Evolutionary conservation across 257 asterid species (phyloP).

Genomic region (Solanum medicagineum): DNA sequence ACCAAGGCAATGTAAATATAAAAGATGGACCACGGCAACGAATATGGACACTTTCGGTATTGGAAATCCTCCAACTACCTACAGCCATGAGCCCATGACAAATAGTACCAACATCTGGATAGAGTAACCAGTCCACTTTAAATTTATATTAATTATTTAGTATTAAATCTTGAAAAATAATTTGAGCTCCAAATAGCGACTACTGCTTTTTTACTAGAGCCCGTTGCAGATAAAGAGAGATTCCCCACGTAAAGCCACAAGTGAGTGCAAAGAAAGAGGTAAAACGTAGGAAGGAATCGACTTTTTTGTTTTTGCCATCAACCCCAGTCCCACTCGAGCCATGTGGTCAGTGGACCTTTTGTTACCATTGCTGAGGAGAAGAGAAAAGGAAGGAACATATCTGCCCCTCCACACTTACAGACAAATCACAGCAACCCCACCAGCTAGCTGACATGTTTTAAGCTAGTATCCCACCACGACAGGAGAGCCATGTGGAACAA

Average conservation of each 20-base stretch:
- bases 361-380: neutral
- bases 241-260: neutral
- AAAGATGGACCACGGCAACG: conserved; percentile 5
- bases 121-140: too few species aligned
- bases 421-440: neutral
- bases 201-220: neutral
- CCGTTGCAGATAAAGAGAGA: neutral
- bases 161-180: too few species aligned
- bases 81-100: neutral
- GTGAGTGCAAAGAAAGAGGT: neutral
- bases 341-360: neutral
- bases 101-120: too few species aligned
- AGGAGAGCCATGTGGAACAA: conserved; percentile 25
- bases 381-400: neutral
- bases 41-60: conserved; percentile 11
- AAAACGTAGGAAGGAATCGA: neutral
- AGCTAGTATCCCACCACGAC: conserved; percentile 2
- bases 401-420: neutral
- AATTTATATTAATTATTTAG: too few species aligned
- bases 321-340: neutral
- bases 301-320: neutral
- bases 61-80: neutral
- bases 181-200: neutral
- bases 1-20: neutral
- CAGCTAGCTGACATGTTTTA: neutral